Evolutionary conservation across 495 filamentous ascomycete species (phyloP).

Genomic region (Aspergillus nanangensis): DNA sequence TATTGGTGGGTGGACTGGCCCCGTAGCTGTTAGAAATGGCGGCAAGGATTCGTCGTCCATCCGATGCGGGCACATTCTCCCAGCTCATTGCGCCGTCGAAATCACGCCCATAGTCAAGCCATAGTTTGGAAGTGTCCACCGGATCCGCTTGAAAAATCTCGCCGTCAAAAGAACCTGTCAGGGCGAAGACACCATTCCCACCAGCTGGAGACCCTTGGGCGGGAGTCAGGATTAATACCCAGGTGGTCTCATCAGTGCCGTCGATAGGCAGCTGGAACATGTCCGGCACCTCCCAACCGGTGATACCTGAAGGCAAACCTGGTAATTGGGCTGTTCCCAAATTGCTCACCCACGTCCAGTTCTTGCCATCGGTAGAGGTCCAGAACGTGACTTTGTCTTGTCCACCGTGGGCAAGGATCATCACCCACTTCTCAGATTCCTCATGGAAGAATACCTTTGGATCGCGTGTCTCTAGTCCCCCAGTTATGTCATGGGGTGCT

Average conservation of each 20-base stretch:
- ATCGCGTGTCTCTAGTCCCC: constrained; percentile 5
- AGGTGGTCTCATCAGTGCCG: constrained; percentile 1
- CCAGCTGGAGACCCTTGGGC: constrained; percentile 6
- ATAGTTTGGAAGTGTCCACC: neutral
- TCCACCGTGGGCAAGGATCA: constrained; percentile 7
- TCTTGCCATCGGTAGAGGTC: constrained; percentile 1
- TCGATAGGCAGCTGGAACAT: constrained; percentile 8
- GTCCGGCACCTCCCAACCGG: constrained; percentile 9
- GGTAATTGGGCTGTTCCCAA: neutral
- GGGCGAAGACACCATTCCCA: constrained; percentile 5
- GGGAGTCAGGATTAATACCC: constrained; percentile 5
- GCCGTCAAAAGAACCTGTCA: constrained; percentile 8
- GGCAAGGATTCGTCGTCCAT: constrained; percentile 5
- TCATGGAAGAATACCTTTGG: constrained; percentile 11
- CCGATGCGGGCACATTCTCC: constrained; percentile 4
- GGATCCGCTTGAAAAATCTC: constrained; percentile 2
- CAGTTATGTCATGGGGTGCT: constrained; percentile 3
- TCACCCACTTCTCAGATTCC: constrained; percentile 2
- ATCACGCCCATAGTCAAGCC: constrained; percentile 11
- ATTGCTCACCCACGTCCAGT: constrained; percentile 9
- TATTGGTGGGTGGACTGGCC: constrained; percentile 4
- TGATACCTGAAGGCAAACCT: neutral
- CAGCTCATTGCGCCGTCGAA: constrained; percentile 8
- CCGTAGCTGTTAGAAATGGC: constrained; percentile 7
- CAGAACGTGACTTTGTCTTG: constrained; percentile 7